These are phyloP conservation scores for Gentiana dahurica DNA, from an alignment of 257 asterid genomes.

Conservation along the genomic window DNA sequence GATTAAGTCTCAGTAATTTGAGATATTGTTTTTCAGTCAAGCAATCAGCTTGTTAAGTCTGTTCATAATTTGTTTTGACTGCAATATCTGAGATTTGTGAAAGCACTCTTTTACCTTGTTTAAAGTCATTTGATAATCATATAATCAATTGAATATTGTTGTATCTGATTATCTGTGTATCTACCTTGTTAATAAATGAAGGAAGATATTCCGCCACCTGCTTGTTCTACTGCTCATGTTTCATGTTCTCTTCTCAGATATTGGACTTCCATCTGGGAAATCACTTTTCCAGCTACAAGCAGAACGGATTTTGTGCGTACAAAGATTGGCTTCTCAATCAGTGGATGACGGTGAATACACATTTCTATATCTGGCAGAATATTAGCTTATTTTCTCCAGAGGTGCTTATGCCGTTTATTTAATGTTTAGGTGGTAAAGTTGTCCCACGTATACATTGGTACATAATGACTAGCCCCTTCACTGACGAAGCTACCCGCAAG, in stretches of 20 bases:
- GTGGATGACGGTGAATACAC: constrained; percentile 57
- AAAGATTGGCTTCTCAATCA: constrained; percentile 77
- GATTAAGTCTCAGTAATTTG: too few relatives aligned
- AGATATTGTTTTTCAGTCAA: too few relatives aligned
- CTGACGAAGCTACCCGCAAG: constrained; percentile 79
- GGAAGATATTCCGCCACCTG: too few relatives aligned
- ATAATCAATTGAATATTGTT: too few relatives aligned
- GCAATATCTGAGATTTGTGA: too few relatives aligned
- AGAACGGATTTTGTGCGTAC: constrained; percentile 78
- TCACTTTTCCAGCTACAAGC: constrained; percentile 98
- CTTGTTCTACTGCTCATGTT: too few relatives aligned
- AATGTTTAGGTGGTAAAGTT: constrained; percentile 42
- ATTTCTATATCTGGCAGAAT: constrained; percentile 6
- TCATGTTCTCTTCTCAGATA: constrained; percentile 36
- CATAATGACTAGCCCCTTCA: constrained; percentile 98
- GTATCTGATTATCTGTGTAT: too few relatives aligned
- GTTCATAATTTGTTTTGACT: too few relatives aligned
- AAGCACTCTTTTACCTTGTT: too few relatives aligned
- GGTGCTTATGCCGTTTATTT: constrained; percentile 17
- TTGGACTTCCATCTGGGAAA: constrained; percentile 97
- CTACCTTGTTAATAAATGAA: too few relatives aligned
- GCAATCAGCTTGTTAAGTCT: too few relatives aligned
- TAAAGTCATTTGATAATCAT: too few relatives aligned
- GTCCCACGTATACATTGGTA: constrained; percentile 73
- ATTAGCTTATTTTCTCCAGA: constrained; percentile 6